Evolutionary conservation across 495 filamentous ascomycete genomes (phyloP).

Genomic region (Articulospora tetracladia): DNA sequence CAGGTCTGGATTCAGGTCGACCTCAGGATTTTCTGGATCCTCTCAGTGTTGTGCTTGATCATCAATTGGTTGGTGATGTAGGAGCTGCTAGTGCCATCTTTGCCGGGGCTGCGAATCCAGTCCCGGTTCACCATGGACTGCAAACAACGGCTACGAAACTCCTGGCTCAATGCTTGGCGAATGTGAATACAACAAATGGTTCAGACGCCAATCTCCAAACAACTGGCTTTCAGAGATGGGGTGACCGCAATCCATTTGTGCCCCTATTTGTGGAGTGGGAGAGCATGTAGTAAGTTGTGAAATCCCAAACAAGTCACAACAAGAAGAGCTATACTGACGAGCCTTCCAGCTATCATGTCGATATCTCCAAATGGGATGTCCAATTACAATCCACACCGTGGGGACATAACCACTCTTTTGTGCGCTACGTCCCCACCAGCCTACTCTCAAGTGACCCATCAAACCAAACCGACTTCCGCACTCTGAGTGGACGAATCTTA

Average conservation of each 20-base stretch:
- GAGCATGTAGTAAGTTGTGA: constrained; percentile 44
- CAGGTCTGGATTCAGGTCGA: constrained; percentile 41
- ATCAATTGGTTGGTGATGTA: not conserved
- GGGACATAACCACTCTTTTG: not conserved
- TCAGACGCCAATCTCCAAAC: not conserved
- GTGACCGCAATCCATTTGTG: constrained; percentile 40
- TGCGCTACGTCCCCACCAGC: not conserved
- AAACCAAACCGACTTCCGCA: constrained; percentile 27
- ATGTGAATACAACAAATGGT: too few relatives aligned
- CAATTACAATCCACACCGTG: not conserved
- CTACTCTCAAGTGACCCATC: constrained; percentile 5
- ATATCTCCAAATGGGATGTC: constrained; percentile 27
- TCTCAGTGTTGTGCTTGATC: not conserved
- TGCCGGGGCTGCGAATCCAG: not conserved
- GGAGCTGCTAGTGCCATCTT: not conserved
- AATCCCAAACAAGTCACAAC: too few relatives aligned
- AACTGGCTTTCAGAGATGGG: constrained; percentile 31
- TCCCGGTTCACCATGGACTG: not conserved
- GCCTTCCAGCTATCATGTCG: constrained; percentile 43
- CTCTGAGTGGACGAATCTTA: constrained; percentile 35
- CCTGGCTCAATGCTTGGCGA: not conserved
- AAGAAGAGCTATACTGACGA: too few relatives aligned
- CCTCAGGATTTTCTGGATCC: constrained; percentile 38
- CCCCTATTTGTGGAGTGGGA: constrained; percentile 54
- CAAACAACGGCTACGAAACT: not conserved